Evolutionary conservation across 1,284 basidiomycete genomes (phyloP).

Genomic region (Ustilago esculenta): DNA sequence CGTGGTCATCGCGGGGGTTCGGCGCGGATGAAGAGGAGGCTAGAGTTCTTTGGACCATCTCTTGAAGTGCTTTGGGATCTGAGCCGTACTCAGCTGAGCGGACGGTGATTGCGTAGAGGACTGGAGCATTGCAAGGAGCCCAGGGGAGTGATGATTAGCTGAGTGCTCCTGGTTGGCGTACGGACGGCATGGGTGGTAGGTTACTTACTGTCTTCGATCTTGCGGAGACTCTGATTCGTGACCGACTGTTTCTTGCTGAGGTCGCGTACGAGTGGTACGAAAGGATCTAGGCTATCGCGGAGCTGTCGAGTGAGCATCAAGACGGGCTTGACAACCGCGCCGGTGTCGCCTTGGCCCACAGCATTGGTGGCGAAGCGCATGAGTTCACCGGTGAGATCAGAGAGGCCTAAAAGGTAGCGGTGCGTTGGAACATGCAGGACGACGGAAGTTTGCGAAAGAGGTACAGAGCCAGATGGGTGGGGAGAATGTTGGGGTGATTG

Average conservation of each 20-base stretch:
- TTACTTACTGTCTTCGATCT: constrained; percentile 87
- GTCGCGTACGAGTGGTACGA: constrained; percentile 76
- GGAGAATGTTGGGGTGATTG: neutral
- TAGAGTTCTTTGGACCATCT: constrained; percentile 50
- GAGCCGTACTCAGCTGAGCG: constrained; percentile 49
- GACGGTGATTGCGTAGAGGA: constrained; percentile 55
- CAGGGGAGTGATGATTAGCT: neutral
- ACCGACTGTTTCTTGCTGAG: constrained; percentile 87
- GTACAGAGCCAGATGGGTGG: neutral
- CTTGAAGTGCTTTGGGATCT: constrained; percentile 46
- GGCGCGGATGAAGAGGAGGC: constrained; percentile 17
- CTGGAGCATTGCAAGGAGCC: constrained; percentile 3
- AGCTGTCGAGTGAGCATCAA: constrained; percentile 50
- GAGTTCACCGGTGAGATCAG: constrained; percentile 94
- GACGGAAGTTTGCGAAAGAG: neutral
- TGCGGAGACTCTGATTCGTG: constrained; percentile 83
- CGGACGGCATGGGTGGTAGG: neutral
- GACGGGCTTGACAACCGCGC: constrained; percentile 38
- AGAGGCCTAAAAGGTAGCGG: constrained; percentile 90
- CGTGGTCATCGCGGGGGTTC: constrained; percentile 8
- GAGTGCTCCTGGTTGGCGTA: neutral
- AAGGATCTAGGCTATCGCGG: constrained; percentile 75
- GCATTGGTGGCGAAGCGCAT: constrained; percentile 84
- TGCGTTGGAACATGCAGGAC: constrained; percentile 70
- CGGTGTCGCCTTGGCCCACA: constrained; percentile 44